These are phyloP conservation scores for Rhodotorula diobovata DNA, from an alignment of 768 basidiomycete genomes.

Conservation along the genomic window DNA sequence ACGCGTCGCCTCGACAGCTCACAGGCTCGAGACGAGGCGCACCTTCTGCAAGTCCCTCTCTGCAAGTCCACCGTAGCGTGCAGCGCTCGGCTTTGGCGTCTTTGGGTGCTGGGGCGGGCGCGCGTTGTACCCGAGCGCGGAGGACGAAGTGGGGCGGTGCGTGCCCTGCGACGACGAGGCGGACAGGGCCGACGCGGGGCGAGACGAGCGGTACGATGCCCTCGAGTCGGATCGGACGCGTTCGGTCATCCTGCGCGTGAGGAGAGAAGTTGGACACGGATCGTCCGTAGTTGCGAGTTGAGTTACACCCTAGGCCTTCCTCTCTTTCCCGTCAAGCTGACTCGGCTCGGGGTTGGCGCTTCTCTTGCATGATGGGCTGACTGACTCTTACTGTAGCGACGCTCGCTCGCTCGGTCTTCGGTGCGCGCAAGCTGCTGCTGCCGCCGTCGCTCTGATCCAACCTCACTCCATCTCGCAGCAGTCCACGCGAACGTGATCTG, in stretches of 20 bases:
- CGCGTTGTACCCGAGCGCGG: neutral
- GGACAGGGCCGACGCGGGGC: slow-evolving; percentile 16
- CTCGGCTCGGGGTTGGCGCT: too few relatives aligned
- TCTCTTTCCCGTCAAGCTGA: too few relatives aligned
- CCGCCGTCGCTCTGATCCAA: too few relatives aligned
- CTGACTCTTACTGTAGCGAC: too few relatives aligned
- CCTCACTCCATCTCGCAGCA: too few relatives aligned
- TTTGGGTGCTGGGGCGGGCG: slow-evolving; percentile 15
- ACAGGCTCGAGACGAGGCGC: neutral
- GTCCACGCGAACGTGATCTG: too few relatives aligned
- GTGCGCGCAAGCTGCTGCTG: too few relatives aligned
- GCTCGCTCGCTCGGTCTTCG: too few relatives aligned
- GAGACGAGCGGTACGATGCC: slow-evolving; percentile 10
- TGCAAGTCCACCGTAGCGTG: slow-evolving; percentile 33
- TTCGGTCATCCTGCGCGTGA: neutral
- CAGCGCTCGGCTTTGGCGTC: slow-evolving; percentile 21
- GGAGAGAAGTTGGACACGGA: neutral
- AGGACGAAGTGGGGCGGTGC: neutral
- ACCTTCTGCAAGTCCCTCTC: slow-evolving; percentile 38
- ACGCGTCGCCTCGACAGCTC: too few relatives aligned
- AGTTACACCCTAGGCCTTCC: too few relatives aligned
- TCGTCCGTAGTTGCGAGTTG: too few relatives aligned
- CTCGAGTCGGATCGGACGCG: slow-evolving; percentile 13
- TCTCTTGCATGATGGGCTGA: too few relatives aligned
- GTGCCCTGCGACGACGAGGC: neutral